Conservation (phyloP, 352 stramenopile genomes). For the Pilasporangium apinafurcum region DNA sequence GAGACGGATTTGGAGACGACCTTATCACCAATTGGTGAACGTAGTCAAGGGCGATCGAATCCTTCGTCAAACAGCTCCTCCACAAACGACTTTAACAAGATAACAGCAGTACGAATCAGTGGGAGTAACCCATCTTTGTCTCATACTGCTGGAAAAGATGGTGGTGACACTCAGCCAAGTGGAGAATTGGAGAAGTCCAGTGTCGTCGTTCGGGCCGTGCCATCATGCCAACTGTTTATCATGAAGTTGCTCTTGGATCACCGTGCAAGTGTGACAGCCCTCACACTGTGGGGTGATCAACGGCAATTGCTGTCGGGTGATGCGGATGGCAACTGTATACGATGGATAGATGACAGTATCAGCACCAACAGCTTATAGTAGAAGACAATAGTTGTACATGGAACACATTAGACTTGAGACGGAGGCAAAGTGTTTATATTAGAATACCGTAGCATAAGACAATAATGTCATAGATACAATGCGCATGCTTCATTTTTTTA, state of each 20-base stretch:
- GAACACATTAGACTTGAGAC: background rate
- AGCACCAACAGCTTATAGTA: constrained; percentile 48
- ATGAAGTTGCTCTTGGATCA: constrained; percentile 76
- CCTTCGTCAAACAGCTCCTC: no score
- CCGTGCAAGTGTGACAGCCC: constrained; percentile 43
- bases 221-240: constrained; percentile 66
- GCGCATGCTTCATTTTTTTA: no score
- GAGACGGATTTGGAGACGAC: constrained; percentile 1
- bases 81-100: no score
- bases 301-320: constrained; percentile 66
- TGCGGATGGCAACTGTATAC: constrained; percentile 60
- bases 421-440: no score
- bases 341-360: constrained; percentile 78
- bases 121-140: constrained; percentile 1
- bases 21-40: no score
- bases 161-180: background rate
- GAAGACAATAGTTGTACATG: background rate
- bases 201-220: constrained; percentile 26
- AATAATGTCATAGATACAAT: no score
- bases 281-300: constrained; percentile 51
- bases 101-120: constrained; percentile 5
- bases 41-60: no score
- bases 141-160: background rate
- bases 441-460: no score
- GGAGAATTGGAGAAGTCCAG: background rate